Base-by-base conservation (phyloP, 345 rosid species). In the Capsella bursapastoris region DNA sequence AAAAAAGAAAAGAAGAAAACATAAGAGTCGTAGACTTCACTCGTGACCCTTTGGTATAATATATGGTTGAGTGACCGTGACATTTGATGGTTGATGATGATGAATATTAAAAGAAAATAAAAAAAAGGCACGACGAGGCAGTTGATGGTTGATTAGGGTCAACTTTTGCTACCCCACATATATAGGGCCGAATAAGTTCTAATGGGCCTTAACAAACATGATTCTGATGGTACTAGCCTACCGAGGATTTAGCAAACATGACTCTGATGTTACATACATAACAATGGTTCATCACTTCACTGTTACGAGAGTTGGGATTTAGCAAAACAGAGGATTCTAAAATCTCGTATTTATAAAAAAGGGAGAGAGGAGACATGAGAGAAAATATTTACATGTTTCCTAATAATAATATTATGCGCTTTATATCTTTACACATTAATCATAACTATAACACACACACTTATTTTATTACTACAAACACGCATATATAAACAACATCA, bases 1-100 rank as follows among this genome's bases (percentile, higher is more conserved):
- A 25, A 45, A 22, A 22, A 22, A 22, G 2, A 22, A 22, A 22
- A 22, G 25, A 22, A 22, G 25, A 22, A 22, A 47, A 34, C 35
- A 70, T 48, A 34, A 48, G 57, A 70, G 25, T 4, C 27, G 15
- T 45, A 70, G 35, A 32, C 35, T 58, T 48, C 66, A 70, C 38
- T 45, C 48, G 66, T 35, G 48, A 70, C 74, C 38, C 38, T 47
- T 34, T 34, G 47, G 57, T 47, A 38, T 58, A 48, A 32, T 32
- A 34, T 34, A 34, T 34, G 37, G 66, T 47, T 25, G 49, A 35
- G 29, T 70, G 66, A 70, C 15, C 35, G 16, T 59, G 74, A 70
- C 74, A 59, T 59, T 59, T 70, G 56, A 70, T 57, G n/a, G 47
- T 18, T 44, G 28, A 31, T 57, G 55, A 43, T 68, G 50, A 6